These are phyloP conservation scores for Schizochytrium sp. DNA, from an alignment of 108 stramenopile species.

Conservation along the genomic window DNA sequence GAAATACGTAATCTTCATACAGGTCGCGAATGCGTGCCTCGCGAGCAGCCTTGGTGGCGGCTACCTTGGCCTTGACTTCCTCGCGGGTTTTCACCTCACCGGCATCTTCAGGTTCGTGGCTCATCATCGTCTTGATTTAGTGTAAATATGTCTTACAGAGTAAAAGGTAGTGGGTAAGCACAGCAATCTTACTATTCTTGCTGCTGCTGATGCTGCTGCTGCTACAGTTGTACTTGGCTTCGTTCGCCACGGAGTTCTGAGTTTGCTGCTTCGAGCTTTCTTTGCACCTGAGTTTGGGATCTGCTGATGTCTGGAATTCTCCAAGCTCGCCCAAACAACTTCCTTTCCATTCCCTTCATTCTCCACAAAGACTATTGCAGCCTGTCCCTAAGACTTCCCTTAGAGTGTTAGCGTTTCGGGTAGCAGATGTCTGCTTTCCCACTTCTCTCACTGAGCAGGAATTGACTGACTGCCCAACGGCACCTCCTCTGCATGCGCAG, in stretches of 20 bases:
- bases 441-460: no score
- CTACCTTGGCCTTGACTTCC: conserved; percentile 17
- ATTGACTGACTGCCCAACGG: no score
- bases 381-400: no score
- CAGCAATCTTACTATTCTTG: background rate
- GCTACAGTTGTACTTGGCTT: background rate
- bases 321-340: background rate
- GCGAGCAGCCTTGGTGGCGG: conserved; percentile 29
- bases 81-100: background rate
- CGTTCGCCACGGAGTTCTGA: background rate
- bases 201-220: conserved; percentile 35
- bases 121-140: no score
- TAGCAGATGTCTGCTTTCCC: no score
- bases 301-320: background rate
- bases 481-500: no score
- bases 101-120: no score
- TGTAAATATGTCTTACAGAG: no score
- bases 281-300: background rate
- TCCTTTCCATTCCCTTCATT: no score
- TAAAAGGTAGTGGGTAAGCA: no score
- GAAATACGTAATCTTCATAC: conserved; percentile 65
- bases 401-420: no score
- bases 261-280: background rate
- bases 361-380: no score
- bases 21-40: conserved; percentile 59